phyloP scores from a whole-genome alignment of 2,329 filamentous ascomycete species.

The Curvularia lunata region DNA sequence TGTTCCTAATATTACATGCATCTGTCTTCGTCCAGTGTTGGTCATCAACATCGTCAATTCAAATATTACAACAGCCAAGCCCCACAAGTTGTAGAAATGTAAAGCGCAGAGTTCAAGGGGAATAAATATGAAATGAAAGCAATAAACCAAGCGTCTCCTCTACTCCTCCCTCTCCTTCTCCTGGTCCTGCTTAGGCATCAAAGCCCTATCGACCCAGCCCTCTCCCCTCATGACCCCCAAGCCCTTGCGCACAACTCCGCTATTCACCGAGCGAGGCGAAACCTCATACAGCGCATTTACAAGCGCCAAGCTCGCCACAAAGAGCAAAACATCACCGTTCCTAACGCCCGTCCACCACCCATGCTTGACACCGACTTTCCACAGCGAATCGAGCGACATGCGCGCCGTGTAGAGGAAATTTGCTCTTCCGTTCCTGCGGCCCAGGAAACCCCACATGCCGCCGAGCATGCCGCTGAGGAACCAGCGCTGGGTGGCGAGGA shows the following conservation, averaged over 20 bases:
- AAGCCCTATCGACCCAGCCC: slow-evolving; percentile 71
- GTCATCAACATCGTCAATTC: background rate
- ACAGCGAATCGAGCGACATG: slow-evolving; percentile 79
- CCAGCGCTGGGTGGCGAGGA: slow-evolving; percentile 83
- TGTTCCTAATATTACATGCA: background rate
- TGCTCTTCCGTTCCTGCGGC: slow-evolving; percentile 62
- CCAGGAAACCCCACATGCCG: slow-evolving; percentile 83
- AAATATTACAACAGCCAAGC: background rate
- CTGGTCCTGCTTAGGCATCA: slow-evolving; percentile 17
- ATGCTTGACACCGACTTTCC: slow-evolving; percentile 93
- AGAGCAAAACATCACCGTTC: slow-evolving; percentile 83
- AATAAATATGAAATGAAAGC: background rate
- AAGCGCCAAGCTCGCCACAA: slow-evolving; percentile 78
- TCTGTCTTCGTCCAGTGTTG: background rate
- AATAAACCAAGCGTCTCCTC: slow-evolving; percentile 5
- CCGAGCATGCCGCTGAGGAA: slow-evolving; percentile 87
- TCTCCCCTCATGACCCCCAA: slow-evolving; percentile 77
- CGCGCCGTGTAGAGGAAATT: slow-evolving; percentile 82
- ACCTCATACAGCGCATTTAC: slow-evolving; percentile 80
- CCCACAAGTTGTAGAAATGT: background rate
- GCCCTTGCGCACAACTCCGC: slow-evolving; percentile 71
- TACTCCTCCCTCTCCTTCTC: slow-evolving; percentile 17
- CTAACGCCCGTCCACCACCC: slow-evolving; percentile 84
- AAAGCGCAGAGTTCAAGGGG: background rate
- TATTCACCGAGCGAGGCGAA: slow-evolving; percentile 70